phyloP scores from a whole-genome alignment of 2,329 filamentous ascomycete genomes.

The Chrysoporthe deuterocubensis region DNA sequence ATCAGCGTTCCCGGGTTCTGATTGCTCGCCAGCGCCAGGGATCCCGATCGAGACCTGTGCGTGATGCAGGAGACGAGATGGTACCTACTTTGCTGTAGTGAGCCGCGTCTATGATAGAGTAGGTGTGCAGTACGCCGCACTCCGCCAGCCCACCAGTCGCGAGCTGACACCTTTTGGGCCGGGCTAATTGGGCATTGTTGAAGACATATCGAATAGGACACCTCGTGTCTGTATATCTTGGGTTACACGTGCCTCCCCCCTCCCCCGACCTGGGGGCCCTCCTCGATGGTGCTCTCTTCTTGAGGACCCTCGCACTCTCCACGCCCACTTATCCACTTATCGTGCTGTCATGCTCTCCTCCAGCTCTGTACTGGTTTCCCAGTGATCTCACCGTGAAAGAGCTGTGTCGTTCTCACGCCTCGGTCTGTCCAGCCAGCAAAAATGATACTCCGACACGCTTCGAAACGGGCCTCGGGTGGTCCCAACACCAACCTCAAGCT shows the following conservation, averaged over 20 bases:
- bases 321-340: too few species aligned
- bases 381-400: neutral
- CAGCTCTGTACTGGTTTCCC: neutral
- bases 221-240: neutral
- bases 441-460: conserved; percentile 1
- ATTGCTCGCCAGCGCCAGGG: neutral
- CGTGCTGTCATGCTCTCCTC: neutral
- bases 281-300: neutral
- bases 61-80: conserved; percentile 1
- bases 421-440: neutral
- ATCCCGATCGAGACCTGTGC: neutral
- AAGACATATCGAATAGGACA: conserved; percentile 7
- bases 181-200: neutral
- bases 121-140: conserved; percentile 9
- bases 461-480: neutral
- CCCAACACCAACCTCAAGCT: conserved; percentile 5
- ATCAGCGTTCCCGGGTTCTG: neutral
- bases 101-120: conserved; percentile 8
- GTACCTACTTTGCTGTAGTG: neutral
- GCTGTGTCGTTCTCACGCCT: neutral
- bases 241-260: conserved; percentile 8
- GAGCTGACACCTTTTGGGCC: too few species aligned
- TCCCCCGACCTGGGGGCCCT: too few species aligned
- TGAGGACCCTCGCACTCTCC: neutral
- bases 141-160: neutral